Evolutionary conservation across 2,329 filamentous ascomycete genomes (phyloP), one percentile per base, ranked within the genome.

Genomic region (Colletotrichum sojae): DNA sequence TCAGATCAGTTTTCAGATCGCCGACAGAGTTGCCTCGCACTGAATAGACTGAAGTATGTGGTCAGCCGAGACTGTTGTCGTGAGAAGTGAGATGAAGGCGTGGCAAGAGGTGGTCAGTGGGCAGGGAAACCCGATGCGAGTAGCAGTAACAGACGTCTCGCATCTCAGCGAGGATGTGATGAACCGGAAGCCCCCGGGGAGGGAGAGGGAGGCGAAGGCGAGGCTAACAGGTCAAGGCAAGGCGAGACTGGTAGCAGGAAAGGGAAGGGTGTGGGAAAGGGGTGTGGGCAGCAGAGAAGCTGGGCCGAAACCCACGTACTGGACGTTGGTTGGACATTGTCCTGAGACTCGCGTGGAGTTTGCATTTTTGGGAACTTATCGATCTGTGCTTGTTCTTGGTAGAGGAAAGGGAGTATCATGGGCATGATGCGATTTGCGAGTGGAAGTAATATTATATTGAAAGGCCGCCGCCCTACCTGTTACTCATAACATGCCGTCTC

Each of bases 271-370:
- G 55, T 31, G 61, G 18, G 48, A 51, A 51, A 60, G 61, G 66
- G 49, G 66, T 52, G 63, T 59, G 62, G 36, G 49, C 63, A 51
- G 27, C 13, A 46, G 52, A 66, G 45, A 59, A 58, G 46, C 20
- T 43, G 43, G 54, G 62, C 15, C 55, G 66, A 56, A 69, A 66
- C 66, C 54, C 22, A 69, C 66, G 66, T 69, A 69, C 66, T 60
- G 64, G 66, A 49, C 25, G 66, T 53, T 63, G 67, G 63, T 57
- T 63, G 67, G 63, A 48, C 63, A 16, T 36, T 54, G 45, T 63
- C 63, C 63, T 18, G 46, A 53, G 67, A 49, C 67, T 70, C 67
- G 67, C 63, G 64, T 67, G 57, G 63, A 63, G 57, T 63, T 63
- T 67, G 53, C 67, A 70, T 70, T 68, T 62, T 70, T 43, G 58